A percentile compares a stretch with the other conserved stretches of the same genome.
Conservation (phyloP, 169 alveolate genomes). For the Eimeria tenella region DNA sequence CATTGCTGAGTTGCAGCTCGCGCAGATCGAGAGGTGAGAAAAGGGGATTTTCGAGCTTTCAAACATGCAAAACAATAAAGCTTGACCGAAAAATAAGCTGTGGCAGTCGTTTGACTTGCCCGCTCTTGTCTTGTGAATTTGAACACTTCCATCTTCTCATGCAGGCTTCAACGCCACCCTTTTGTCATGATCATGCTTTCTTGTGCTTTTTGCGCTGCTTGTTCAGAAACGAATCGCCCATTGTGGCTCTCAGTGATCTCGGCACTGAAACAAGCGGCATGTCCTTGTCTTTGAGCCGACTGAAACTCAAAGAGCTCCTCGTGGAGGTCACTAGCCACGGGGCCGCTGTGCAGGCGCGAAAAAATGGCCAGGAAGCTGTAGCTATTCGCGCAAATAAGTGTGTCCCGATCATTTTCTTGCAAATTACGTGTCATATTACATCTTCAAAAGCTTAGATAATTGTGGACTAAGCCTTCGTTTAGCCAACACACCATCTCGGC, state of each 20-base stretch:
- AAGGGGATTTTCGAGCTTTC: not conserved
- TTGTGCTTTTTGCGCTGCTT: not conserved
- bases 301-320: conserved; percentile 66
- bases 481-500: no score
- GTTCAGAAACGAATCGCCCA: conserved; percentile 52
- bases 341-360: conserved; percentile 63
- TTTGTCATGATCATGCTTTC: no score
- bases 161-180: no score
- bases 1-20: conserved; percentile 68
- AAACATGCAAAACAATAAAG: no score
- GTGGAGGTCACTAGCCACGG: conserved; percentile 79
- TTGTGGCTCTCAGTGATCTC: conserved; percentile 20
- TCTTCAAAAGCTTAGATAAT: no score
- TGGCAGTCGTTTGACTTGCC: no score
- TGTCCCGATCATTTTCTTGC: not conserved
- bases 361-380: conserved; percentile 69
- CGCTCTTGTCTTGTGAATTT: no score
- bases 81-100: no score
- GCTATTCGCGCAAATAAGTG: conserved; percentile 72
- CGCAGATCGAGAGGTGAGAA: conserved; percentile 48
- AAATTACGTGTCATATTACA: not conserved
- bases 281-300: conserved; percentile 15
- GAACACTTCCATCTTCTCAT: no score
- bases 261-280: conserved; percentile 48
- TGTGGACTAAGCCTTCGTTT: not conserved